Conservation (phyloP, 2,329 filamentous ascomycete species). For the Sphaceloma murrayae region DNA sequence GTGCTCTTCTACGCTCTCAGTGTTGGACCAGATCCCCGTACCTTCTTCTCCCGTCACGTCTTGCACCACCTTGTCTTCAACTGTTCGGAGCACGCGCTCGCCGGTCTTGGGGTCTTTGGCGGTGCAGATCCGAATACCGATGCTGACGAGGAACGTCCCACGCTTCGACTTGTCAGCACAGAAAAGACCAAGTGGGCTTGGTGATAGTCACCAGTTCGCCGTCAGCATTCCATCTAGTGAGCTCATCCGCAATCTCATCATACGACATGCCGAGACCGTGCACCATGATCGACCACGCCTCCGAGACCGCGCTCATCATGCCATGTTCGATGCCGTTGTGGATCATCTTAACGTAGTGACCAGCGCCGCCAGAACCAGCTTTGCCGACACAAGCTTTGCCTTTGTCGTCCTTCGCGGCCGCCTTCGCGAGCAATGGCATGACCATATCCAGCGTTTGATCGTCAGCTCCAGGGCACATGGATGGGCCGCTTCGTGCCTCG, state of each 20-base stretch:
- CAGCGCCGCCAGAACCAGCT: slow-evolving; percentile 53
- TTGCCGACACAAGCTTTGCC: slow-evolving; percentile 52
- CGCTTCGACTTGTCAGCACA: slow-evolving; percentile 23
- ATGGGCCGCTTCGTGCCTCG: slow-evolving; percentile 46
- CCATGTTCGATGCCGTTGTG: slow-evolving; percentile 67
- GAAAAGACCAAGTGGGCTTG: background rate
- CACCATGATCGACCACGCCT: slow-evolving; percentile 56
- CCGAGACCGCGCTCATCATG: slow-evolving; percentile 56
- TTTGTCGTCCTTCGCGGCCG: slow-evolving; percentile 53
- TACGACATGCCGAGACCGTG: slow-evolving; percentile 49
- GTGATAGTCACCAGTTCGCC: slow-evolving; percentile 43
- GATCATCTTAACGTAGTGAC: slow-evolving; percentile 68
- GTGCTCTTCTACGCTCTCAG: slow-evolving; percentile 52
- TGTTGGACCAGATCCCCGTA: slow-evolving; percentile 56
- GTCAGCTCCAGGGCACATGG: slow-evolving; percentile 57
- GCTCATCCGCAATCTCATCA: slow-evolving; percentile 51
- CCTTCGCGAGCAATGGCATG: slow-evolving; percentile 50
- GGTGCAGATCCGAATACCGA: slow-evolving; percentile 52
- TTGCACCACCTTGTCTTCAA: slow-evolving; percentile 63
- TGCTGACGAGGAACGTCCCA: slow-evolving; percentile 54
- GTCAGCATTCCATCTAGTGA: slow-evolving; percentile 50
- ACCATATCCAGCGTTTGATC: slow-evolving; percentile 47
- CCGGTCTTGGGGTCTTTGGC: slow-evolving; percentile 38
- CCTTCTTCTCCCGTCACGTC: slow-evolving; percentile 58
- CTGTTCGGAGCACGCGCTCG: slow-evolving; percentile 47